Percentiles rank a stretch among this genome's conserved stretches.
phyloP scores from a whole-genome alignment of 768 basidiomycete species.

The Collybia nuda region DNA sequence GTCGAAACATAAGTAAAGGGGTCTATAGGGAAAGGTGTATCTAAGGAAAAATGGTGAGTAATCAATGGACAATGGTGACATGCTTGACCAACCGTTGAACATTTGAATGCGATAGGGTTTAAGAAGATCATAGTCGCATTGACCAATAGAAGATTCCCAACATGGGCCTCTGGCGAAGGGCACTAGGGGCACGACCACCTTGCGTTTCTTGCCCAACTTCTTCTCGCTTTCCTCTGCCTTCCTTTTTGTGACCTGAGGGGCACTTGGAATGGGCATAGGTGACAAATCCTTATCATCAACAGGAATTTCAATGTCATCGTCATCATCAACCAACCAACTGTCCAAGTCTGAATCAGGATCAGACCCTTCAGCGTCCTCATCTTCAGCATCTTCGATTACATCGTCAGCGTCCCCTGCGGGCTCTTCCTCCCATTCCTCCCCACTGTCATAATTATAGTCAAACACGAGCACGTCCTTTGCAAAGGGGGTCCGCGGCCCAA shows the following conservation, averaged over 20 bases:
- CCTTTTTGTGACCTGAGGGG: slow-evolving; percentile 48
- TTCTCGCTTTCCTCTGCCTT: slow-evolving; percentile 58
- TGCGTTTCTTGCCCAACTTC: slow-evolving; percentile 66
- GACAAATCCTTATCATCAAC: slow-evolving; percentile 37
- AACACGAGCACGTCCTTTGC: slow-evolving; percentile 71
- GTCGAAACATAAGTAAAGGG: slow-evolving; percentile 74
- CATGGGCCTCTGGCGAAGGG: slow-evolving; percentile 82
- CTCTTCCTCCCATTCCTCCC: slow-evolving; percentile 95
- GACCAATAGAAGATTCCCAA: slow-evolving; percentile 72
- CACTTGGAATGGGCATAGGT: slow-evolving; percentile 33
- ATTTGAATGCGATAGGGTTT: slow-evolving; percentile 74
- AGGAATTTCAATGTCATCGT: slow-evolving; percentile 49
- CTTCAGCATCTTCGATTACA: slow-evolving; percentile 68
- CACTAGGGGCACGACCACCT: slow-evolving; percentile 74
- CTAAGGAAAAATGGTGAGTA: slow-evolving; percentile 33
- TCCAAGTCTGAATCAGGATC: slow-evolving; percentile 77
- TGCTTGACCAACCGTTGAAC: slow-evolving; percentile 68
- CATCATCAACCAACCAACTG: slow-evolving; percentile 78
- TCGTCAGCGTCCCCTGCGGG: slow-evolving; percentile 79
- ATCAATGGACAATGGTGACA: slow-evolving; percentile 1
- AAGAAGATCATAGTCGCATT: slow-evolving; percentile 69
- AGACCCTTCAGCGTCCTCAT: slow-evolving; percentile 55
- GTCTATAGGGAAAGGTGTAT: slow-evolving; percentile 70
- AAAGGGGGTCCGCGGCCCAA: slow-evolving; percentile 85
- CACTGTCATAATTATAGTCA: slow-evolving; percentile 93